These are phyloP conservation scores for Salix arbutifolia DNA, from an alignment of 345 rosid genomes.

Conservation along the genomic window DNA sequence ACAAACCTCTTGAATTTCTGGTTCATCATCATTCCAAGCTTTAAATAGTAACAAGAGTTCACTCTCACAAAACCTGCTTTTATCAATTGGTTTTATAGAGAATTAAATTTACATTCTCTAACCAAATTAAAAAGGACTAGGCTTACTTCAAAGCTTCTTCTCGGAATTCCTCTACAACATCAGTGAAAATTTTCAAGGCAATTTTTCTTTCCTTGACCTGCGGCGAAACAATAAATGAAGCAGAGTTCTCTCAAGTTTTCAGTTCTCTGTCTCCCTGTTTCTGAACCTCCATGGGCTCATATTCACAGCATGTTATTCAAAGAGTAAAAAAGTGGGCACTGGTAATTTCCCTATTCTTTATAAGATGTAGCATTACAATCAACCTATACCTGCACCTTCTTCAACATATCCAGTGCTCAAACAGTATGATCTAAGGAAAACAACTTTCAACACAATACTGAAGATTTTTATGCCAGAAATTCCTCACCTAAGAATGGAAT, in stretches of 20 bases:
- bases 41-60: neutral
- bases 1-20: constrained; percentile 2
- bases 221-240: neutral
- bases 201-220: constrained; percentile 4
- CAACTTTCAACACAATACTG: neutral
- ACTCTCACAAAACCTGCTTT: neutral
- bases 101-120: neutral
- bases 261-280: neutral
- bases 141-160: neutral
- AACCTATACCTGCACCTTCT: neutral
- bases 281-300: neutral
- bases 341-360: neutral
- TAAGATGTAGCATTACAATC: neutral
- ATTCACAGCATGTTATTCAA: neutral
- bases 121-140: neutral
- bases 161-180: neutral
- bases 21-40: constrained; percentile 1
- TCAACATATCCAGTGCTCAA: no score
- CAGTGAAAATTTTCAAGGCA: constrained; percentile 1
- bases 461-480: neutral
- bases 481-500: neutral
- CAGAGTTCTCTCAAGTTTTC: neutral
- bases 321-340: neutral
- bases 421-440: neutral
- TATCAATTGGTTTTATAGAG: neutral